Evolutionary conservation across 352 stramenopile species (phyloP).

Genomic region (Phytophthora palmivora): DNA sequence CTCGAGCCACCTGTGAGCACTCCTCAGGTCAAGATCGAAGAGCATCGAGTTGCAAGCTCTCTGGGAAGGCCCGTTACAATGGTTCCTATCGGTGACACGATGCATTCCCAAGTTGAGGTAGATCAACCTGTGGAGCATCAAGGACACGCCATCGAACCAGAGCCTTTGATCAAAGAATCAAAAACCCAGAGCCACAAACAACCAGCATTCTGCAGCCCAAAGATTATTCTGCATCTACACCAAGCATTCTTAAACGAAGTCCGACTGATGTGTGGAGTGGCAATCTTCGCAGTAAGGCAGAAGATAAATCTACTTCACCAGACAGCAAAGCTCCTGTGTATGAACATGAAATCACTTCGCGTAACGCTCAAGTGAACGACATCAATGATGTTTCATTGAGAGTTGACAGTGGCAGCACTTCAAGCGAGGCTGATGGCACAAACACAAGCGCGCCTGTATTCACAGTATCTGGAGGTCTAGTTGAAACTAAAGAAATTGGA

Average conservation of each 20-base stretch:
- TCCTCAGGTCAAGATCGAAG: conserved; percentile 18
- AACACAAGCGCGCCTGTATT: background rate
- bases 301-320: background rate
- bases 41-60: conserved; percentile 20
- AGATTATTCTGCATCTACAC: background rate
- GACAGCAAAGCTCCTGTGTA: background rate
- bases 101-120: background rate
- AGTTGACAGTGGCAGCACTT: background rate
- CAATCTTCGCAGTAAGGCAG: background rate
- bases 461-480: background rate
- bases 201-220: conserved; percentile 1
- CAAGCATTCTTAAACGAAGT: conserved; percentile 2
- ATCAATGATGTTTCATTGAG: background rate
- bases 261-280: no score
- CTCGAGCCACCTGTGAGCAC: background rate
- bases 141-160: background rate
- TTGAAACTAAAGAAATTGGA: conserved; percentile 3
- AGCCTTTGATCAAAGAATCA: conserved; percentile 3
- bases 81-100: background rate
- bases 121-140: conserved; percentile 7
- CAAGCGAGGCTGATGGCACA: background rate
- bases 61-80: background rate
- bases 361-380: background rate
- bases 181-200: background rate
- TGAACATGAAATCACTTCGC: background rate